Evolutionary conservation across 192 early-diverging fungal species (phyloP), one percentile per base, ranked within the genome.

Genomic region (Backusella liffmaniae): DNA sequence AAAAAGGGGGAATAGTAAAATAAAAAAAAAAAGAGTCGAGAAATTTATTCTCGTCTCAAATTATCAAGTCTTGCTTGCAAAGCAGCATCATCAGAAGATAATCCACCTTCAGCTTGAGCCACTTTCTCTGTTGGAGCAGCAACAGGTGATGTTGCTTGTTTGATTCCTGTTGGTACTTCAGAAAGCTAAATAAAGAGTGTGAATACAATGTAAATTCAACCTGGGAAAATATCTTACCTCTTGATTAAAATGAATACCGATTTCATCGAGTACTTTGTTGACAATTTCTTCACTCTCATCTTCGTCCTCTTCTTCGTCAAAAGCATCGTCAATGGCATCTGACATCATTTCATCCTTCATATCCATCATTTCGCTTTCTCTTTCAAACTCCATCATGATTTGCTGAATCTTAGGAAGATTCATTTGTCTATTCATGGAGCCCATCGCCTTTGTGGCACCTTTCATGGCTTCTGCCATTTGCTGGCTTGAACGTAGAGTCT

Each of bases 321-420:
- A 95, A 36, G 90, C 93, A 81, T 96, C 96, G 74, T 99, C 98
- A 77, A 99, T 96, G 8, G 95, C 93, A 75, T 99, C 98, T 68
- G 93, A 92, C 92, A 99, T 96, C 94, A 99, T 92, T 75, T 98
- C 96, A 77, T 96, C 96, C 87, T 98, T 98, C 96, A 99, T 98
- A 79, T 99, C 95, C 97, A 99, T 97, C 80, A 95, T 91, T 75
- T 96, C 96, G 12, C 88, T 89, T 86, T 99, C 96, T 81, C 86
- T 88, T 78, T 98, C 96, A 86, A 98, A 99, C 35, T 99, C 96
- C 92, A 96, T 94, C 93, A 98, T 96, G 53, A 99, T 98, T 76
- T 94, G 93, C 44, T 94, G 92, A 42, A 99, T 94, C 53, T 92
- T 91, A 2, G 96, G 97, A 65, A 99, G 84, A 86, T 99, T 98